Evolutionary conservation across 768 basidiomycete species (phyloP), one percentile per base, ranked within the genome.

Genomic region (Kwoniella botswanensis): DNA sequence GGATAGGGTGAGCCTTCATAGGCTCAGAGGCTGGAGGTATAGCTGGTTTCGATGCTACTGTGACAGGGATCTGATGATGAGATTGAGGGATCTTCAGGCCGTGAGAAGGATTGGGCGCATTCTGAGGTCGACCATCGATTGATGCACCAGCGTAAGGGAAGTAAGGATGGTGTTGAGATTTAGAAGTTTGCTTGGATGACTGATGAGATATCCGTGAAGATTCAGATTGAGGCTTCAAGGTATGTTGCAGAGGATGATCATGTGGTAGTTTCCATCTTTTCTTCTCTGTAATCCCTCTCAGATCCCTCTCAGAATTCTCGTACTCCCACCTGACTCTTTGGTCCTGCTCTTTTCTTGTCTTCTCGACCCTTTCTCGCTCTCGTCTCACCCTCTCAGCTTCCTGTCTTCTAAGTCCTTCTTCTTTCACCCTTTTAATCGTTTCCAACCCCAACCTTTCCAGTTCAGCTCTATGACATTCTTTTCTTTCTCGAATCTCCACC

Each of bases 191-290:
- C 18, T 50, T 13, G 12, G 13, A 15, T 50, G 46, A 50, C 17
- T 18, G 13, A 50, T 13, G 46, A 50, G 46, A 18, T 18, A 50
- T 13, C 4, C 18, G 46, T 50, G 46, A 17, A 50, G 18, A 15
- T 50, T 11, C 18, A 22, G 59, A 26, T 43, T 61, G 15, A 18
- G 35, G 7, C 5, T 15, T 43, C 42, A 43, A 15, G 18, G 35
- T 9, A 35, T 35, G 35, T 18, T n/a, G 59, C n/a, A 61, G 57
- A 26, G 22, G 21, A 61, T 61, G 59, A n/a, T 43, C 18, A 43
- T 61, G 35, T 15, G 59, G 59, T 43, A 61, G 3, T 22, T 43
- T 61, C 59, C 59, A 61, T 44, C 21, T 22, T 13, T 42, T 43
- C 26, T 22, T 44, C 22, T n/a, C 59, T 9, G 59, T 61, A 7